Base-by-base conservation (phyloP, 257 asterid genomes). In the Mentha longifolia region DNA sequence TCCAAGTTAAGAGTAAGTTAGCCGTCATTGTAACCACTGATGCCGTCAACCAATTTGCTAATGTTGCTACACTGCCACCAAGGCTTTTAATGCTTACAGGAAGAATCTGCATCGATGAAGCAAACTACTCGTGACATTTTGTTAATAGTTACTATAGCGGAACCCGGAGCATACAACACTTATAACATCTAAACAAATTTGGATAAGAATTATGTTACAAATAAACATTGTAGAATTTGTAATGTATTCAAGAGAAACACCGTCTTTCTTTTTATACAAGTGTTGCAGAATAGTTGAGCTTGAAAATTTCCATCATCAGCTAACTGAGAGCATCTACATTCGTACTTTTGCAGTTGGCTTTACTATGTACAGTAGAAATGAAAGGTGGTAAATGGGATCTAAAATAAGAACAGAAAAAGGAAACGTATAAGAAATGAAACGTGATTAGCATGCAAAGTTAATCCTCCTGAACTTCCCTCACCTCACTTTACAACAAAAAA, bases 41-140 rank as follows among this genome's bases (percentile, higher is more conserved):
- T 12, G 97, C 96, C 0, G 92, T 41, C n/a, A 88, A 76, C 98
- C 98, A 92, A 74, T 90, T 92, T 50, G 87, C 84, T 73, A 92
- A 73, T 28, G 97, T 92, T 54, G 97, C 98, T 54, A 88, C 95
- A 76, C 97, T 92, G 66, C 98, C 98, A 19, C 88, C 98, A 74
- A 92, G 88, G 22, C 98, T 91, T 69, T 92, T 92, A 72, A 92
- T 87, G 80, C 81, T 88, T 42, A 92, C 95, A 0, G 96, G 98
- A 73, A 92, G 97, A 72, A 92, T 90, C 98, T 92, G 87, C 80
- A 82, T 60, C 20, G 31, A 61, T 49, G 55, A 67, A 71, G 22
- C n/a, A 1, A 64, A n/a, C 70, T 12, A 13, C 15, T 1, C 19
- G 3, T 49, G 6, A 10, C 25, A 65, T 33, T 16, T 16, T 12